Base-by-base conservation (phyloP, 805 yeast genomes). In the Starmerella powellii region DNA sequence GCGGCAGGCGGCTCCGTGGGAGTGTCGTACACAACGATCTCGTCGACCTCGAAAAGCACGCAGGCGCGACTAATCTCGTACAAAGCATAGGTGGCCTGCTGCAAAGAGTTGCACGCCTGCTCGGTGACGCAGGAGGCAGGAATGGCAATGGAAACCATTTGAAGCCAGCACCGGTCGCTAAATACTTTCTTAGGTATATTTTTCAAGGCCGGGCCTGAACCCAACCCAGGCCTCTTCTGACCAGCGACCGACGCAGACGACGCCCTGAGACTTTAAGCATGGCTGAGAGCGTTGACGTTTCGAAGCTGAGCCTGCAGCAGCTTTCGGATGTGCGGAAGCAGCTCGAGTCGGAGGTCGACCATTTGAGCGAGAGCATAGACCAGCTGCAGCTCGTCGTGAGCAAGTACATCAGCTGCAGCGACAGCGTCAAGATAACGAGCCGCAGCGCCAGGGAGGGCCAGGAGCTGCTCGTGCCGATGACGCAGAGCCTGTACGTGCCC, bases 401-500 rank as follows among this genome's bases (percentile, higher is more conserved):
- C 38, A 87, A 83, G 62, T 83, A 86, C 58, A 71, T 70, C 50
- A 95, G 87, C 51, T 88, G 96, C 60, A 70, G 77, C 15, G 67
- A 67, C 31, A 80, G 85, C 49, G 77, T 91, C 37, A 73, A 74
- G 41, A 65, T 67, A 30, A 68, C 82, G 45, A 56, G 71, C 6
- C 50, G 51, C 19, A 52, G 58, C 13, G 64, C 64, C 29, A 60
- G 60, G 38, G 73, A 71, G 18, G 64, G 69, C 1, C 63, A 71
- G 35, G 72, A 74, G 27, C 59, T 88, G 17, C 65, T 91, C 48
- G 84, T 91, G 1, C 98, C 98, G 5, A 68, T 93, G 47, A 84
- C 97, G 0, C 70, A 86, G 16, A 84, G 95, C 0, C 65, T 91
- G 31, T 91, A 91, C 52, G 80, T 91, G 21, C 94, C 95, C 3